These are phyloP conservation scores for Desmodesmus armatus DNA, from an alignment of 139 green algal species.

Conservation along the genomic window DNA sequence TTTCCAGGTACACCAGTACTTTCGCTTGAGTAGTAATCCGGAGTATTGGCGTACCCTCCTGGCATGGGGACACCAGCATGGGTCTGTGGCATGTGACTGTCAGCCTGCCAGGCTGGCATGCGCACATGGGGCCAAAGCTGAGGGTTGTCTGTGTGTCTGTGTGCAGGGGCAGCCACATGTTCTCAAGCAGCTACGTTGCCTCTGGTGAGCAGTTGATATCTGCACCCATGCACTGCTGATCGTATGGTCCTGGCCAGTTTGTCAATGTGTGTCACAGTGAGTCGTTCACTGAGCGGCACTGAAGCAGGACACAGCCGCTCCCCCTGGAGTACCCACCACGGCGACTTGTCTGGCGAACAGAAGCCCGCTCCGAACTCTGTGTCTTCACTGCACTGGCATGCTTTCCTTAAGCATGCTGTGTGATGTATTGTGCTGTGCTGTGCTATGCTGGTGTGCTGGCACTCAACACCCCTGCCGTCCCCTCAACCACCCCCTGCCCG, in stretches of 20 bases:
- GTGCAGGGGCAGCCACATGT: no score
- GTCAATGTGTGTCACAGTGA: neutral
- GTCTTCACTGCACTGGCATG: neutral
- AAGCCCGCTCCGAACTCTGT: no score
- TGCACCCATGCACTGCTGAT: no score
- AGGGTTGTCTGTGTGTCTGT: no score
- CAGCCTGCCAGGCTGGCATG: no score
- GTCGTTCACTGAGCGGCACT: neutral
- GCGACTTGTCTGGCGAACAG: neutral
- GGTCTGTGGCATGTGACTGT: neutral
- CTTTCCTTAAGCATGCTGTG: neutral
- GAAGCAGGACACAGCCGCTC: neutral
- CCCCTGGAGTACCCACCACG: neutral
- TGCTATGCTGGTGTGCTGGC: neutral
- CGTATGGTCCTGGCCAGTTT: no score
- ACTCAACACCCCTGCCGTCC: no score
- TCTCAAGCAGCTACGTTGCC: no score
- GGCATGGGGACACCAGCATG: neutral
- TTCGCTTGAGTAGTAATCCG: neutral
- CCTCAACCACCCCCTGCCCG: no score
- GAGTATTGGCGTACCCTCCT: neutral
- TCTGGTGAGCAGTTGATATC: no score
- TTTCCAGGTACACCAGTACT: neutral
- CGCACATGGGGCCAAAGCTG: no score
- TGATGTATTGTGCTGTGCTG: neutral